Percentiles rank a stretch among this genome's conserved stretches.
These are phyloP conservation scores for Multifurca ochricompacta DNA, from an alignment of 768 basidiomycete species.

Conservation along the genomic window DNA sequence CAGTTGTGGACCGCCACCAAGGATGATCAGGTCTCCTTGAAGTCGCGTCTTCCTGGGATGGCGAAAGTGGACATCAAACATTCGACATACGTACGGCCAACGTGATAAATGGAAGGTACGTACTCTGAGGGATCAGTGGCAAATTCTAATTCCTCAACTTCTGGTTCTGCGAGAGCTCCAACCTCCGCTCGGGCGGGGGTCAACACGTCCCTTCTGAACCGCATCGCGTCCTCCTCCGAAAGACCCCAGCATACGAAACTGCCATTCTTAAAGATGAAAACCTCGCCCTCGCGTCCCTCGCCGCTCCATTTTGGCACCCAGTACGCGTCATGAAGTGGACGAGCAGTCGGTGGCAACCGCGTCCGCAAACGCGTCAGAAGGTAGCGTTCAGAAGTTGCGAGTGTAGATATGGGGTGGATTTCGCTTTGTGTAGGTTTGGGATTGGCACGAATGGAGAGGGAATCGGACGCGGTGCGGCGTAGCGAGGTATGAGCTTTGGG, in stretches of 20 bases:
- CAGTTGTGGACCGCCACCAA: conserved; percentile 62
- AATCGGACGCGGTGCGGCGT: conserved; percentile 76
- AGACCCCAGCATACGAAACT: conserved; percentile 90
- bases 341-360: conserved; percentile 46
- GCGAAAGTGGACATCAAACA: no score
- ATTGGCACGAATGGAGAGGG: conserved; percentile 77
- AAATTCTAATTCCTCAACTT: conserved; percentile 90
- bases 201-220: conserved; percentile 60
- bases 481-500: conserved; percentile 79
- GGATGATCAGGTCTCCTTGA: conserved; percentile 87
- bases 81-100: conserved; percentile 4
- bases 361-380: conserved; percentile 53
- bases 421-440: conserved; percentile 79
- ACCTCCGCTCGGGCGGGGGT: conserved; percentile 51
- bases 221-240: conserved; percentile 61
- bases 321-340: conserved; percentile 65
- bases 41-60: conserved; percentile 73
- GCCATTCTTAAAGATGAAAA: conserved; percentile 85
- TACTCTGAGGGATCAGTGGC: conserved; percentile 88
- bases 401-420: conserved; percentile 73
- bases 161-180: conserved; percentile 54
- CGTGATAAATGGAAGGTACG: neutral
- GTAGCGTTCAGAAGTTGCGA: conserved; percentile 83
- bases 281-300: conserved; percentile 57
- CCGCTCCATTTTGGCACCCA: conserved; percentile 66